Conservation (phyloP, 2,329 filamentous ascomycete genomes). For the Curvularia sp. region DNA sequence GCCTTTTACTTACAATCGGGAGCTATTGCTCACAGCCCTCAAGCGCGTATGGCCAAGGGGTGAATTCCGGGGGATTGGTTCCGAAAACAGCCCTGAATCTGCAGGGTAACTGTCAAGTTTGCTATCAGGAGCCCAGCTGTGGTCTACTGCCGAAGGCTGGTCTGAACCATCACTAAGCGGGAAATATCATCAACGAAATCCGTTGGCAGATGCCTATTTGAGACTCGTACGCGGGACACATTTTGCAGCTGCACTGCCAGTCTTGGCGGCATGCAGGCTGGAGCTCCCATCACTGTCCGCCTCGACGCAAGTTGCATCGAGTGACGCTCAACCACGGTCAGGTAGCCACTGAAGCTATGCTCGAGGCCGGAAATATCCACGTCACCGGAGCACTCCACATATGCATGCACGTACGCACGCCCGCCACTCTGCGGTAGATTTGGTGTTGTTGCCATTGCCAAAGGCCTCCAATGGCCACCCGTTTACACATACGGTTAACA, state of each 20-base stretch:
- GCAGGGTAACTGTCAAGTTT: slow-evolving; percentile 1
- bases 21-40: not conserved
- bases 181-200: not conserved
- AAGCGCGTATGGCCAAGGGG: slow-evolving; percentile 5
- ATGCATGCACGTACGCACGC: slow-evolving; percentile 3
- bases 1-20: not conserved
- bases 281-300: slow-evolving; percentile 15
- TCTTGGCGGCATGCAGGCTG: slow-evolving; percentile 25
- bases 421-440: slow-evolving; percentile 11
- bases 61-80: slow-evolving; percentile 7
- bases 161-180: not conserved
- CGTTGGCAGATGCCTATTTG: slow-evolving; percentile 6
- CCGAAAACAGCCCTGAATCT: slow-evolving; percentile 9
- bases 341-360: slow-evolving; percentile 18
- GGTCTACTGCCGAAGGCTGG: not conserved
- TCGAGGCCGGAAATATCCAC: slow-evolving; percentile 14
- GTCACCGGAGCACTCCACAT: slow-evolving; percentile 13
- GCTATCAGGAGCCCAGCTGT: not conserved
- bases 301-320: slow-evolving; percentile 9
- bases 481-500: slow-evolving; percentile 5
- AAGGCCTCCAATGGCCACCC: slow-evolving; percentile 8
- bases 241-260: slow-evolving; percentile 10
- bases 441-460: slow-evolving; percentile 9
- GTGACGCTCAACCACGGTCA: slow-evolving; percentile 10
- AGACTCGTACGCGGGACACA: slow-evolving; percentile 6